Conservation (phyloP, 345 rosid species). For the Citrus australasica region DNA sequence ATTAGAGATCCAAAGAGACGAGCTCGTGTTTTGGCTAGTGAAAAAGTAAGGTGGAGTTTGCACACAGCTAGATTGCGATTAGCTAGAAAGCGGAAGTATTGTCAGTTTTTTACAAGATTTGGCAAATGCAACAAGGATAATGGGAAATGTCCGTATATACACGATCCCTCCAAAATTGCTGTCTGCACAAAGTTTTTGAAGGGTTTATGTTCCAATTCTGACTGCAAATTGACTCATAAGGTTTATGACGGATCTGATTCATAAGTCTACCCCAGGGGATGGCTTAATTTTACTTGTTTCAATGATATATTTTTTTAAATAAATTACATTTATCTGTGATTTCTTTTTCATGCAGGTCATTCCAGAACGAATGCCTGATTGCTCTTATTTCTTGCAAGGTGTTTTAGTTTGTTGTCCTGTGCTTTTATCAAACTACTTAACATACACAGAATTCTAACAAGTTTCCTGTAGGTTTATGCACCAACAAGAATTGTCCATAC, state of each 20-base stretch:
- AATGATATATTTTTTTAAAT: not conserved
- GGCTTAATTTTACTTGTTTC: conserved; percentile 1
- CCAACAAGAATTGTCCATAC: conserved; percentile 71
- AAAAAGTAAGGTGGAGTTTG: conserved; percentile 96
- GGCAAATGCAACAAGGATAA: conserved; percentile 94
- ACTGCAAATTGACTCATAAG: conserved; percentile 97
- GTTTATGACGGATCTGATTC: conserved; percentile 33
- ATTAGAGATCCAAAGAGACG: conserved; percentile 93
- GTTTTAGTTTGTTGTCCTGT: conserved; percentile 8
- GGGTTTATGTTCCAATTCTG: conserved; percentile 65
- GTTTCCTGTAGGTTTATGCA: conserved; percentile 69
- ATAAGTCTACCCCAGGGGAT: not conserved
- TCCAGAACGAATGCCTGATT: conserved; percentile 98
- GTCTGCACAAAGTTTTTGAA: conserved; percentile 93
- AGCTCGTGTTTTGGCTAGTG: conserved; percentile 85
- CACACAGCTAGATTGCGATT: conserved; percentile 81
- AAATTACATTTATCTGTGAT: conserved; percentile 3
- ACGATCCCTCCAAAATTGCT: conserved; percentile 86
- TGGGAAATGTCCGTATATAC: conserved; percentile 91
- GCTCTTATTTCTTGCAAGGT: conserved; percentile 96
- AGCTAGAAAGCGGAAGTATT: conserved; percentile 77
- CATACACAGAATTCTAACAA: conserved; percentile 11
- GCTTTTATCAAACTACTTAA: not conserved
- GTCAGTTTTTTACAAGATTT: conserved; percentile 95
- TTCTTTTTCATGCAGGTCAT: conserved; percentile 62